Evolutionary conservation across 495 filamentous ascomycete species (phyloP), one percentile per base, ranked within the genome.

Genomic region (Penicillium verhagenii): DNA sequence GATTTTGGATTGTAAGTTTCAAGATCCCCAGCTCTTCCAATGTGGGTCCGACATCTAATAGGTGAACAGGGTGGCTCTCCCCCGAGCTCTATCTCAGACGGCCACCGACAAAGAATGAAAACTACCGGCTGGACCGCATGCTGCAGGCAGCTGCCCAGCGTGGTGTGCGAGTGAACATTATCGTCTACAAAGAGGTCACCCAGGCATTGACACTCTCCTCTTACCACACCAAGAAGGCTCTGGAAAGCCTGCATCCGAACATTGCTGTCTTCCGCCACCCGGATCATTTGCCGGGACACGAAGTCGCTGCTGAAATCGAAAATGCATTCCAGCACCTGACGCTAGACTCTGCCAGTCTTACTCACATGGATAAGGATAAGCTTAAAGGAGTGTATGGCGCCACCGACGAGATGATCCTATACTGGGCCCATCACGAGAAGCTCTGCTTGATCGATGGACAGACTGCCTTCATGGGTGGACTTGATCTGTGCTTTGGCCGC

Each of bases 371-470:
- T 0, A 75, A 72, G 23, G 87, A 92, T 53, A 72, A 84, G 0
- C 60, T 95, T 24, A 86, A 91, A 63, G 79, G 82, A 1, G 69
- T 97, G 2, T 97, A 96, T 61, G 93, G 93, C 42, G 81, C 82
- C 49, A 81, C 84, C 44, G 89, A 92, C 25, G 91, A 88, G 50
- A 82, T 88, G 5, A 87, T 96, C 18, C 71, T 97, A 4, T 97
- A 91, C 70, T 97, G 92, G 92, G 92, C 93, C 1, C 93, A 97
- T 58, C 93, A 96, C 56, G 93, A 97, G 69, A 97, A 97, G 72
- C 78, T 97, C 6, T 93, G 88, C 57, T 60, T 96, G 9, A 72
- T 97, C 29, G 93, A 97, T 67, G 84, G 87, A 1, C 73, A 77
- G 9, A 80, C 85, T 58, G 92, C 89, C 18, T 97, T 97, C 66